phyloP scores from a whole-genome alignment of 2,329 filamentous ascomycete genomes.

The Phoma herbarum region DNA sequence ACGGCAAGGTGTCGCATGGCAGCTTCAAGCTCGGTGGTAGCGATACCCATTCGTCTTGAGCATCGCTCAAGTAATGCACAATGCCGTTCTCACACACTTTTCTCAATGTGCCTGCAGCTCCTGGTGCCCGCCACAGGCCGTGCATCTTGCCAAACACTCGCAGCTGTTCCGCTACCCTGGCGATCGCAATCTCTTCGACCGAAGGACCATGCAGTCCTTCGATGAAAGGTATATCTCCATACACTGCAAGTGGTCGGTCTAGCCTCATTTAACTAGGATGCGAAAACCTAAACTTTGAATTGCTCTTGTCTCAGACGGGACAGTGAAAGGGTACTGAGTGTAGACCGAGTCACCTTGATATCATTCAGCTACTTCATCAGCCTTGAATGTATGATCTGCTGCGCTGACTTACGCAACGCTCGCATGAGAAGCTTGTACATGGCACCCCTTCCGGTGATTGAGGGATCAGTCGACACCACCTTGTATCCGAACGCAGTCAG shows the following conservation, averaged over 20 bases:
- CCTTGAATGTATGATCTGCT: not conserved
- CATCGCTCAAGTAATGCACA: constrained; percentile 23
- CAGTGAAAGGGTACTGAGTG: not conserved
- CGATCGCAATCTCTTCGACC: constrained; percentile 16
- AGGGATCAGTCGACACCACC: not conserved
- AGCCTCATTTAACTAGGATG: constrained; percentile 16
- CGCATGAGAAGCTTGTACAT: not conserved
- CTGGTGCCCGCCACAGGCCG: constrained; percentile 12
- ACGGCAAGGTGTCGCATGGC: not conserved
- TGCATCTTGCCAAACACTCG: constrained; percentile 15
- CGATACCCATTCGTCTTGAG: constrained; percentile 21
- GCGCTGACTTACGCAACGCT: not conserved
- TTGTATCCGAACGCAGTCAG: not conserved
- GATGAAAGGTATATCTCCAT: constrained; percentile 20
- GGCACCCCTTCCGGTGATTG: not conserved
- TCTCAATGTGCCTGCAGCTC: constrained; percentile 6
- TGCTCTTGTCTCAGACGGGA: not conserved
- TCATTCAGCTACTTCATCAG: not conserved
- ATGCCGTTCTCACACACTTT: constrained; percentile 12
- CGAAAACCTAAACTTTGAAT: constrained; percentile 12
- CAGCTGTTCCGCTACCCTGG: constrained; percentile 22
- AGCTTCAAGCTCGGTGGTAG: constrained; percentile 5
- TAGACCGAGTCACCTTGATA: not conserved
- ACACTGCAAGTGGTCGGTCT: constrained; percentile 14
- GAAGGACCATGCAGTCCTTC: constrained; percentile 18